Conservation (phyloP, 805 yeast genomes). For the Yarrowia sp. region DNA sequence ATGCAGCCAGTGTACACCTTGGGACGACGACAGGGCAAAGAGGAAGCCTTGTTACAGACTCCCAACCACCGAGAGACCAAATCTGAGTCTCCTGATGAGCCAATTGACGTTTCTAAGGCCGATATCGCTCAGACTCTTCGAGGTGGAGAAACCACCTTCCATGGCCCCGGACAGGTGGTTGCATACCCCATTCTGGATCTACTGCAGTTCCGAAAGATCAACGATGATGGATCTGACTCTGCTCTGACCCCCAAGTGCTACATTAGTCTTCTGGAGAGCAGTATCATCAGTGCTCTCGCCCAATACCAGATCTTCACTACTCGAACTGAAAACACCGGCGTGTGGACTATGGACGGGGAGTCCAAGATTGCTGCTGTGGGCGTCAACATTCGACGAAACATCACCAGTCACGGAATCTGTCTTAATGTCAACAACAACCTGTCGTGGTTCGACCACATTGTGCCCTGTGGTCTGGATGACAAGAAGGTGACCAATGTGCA, state of each 20-base stretch:
- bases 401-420: slow-evolving; percentile 88
- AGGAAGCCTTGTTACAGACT: slow-evolving; percentile 29
- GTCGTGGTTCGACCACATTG: slow-evolving; percentile 62
- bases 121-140: slow-evolving; percentile 69
- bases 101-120: slow-evolving; percentile 42
- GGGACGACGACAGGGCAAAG: slow-evolving; percentile 73
- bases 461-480: slow-evolving; percentile 81
- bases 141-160: slow-evolving; percentile 96
- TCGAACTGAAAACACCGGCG: slow-evolving; percentile 76
- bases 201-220: slow-evolving; percentile 45
- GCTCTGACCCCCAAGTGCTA: slow-evolving; percentile 48
- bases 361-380: slow-evolving; percentile 85
- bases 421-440: slow-evolving; percentile 75
- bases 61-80: slow-evolving; percentile 36
- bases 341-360: slow-evolving; percentile 60
- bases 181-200: slow-evolving; percentile 77
- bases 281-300: slow-evolving; percentile 49
- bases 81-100: slow-evolving; percentile 32
- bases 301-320: slow-evolving; percentile 44
- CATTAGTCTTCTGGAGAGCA: slow-evolving; percentile 58
- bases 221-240: slow-evolving; percentile 29
- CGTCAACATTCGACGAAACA: slow-evolving; percentile 73
- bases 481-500: slow-evolving; percentile 54
- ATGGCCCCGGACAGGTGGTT: slow-evolving; percentile 93
- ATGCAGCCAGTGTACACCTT: slow-evolving; percentile 86